Evolutionary conservation across 306 rosid genomes (phyloP).

Genomic region (Quercus alba): DNA sequence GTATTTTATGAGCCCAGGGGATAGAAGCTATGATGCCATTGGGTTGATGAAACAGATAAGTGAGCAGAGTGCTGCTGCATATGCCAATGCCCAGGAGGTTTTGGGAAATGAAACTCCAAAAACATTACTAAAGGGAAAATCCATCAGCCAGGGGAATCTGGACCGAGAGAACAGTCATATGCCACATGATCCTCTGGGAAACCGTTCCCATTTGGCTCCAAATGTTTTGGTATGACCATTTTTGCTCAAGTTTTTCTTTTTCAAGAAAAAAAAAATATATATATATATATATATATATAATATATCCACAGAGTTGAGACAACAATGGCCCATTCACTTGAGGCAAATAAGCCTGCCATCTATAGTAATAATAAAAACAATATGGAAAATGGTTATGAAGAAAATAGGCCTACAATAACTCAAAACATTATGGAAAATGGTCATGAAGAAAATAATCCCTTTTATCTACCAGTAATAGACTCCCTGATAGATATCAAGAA

Average conservation of each 20-base stretch:
- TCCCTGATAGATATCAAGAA: background rate
- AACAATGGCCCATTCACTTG: background rate
- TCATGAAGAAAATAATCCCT: background rate
- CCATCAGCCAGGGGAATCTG: slow-evolving; percentile 22
- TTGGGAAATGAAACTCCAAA: slow-evolving; percentile 72
- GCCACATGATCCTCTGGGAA: slow-evolving; percentile 25
- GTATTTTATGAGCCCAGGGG: slow-evolving; percentile 77
- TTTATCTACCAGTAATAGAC: background rate
- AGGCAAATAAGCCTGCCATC: background rate
- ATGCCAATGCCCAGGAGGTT: slow-evolving; percentile 75
- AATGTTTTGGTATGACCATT: slow-evolving; percentile 49
- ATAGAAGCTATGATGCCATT: slow-evolving; percentile 83
- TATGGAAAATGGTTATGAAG: background rate
- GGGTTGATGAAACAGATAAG: slow-evolving; percentile 84
- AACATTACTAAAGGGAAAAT: slow-evolving; percentile 34
- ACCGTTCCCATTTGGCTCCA: slow-evolving; percentile 44
- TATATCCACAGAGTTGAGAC: background rate
- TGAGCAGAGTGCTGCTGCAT: slow-evolving; percentile 85
- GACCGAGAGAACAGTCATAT: slow-evolving; percentile 28
- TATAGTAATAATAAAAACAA: background rate
- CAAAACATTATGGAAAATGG: background rate
- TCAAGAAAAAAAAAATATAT: too few relatives aligned
- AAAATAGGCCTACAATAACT: background rate
- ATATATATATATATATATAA: too few relatives aligned
- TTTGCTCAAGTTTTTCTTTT: background rate